Evolutionary conservation across 805 yeast genomes (phyloP).

Genomic region (Sugiyamaella lignohabitans): DNA sequence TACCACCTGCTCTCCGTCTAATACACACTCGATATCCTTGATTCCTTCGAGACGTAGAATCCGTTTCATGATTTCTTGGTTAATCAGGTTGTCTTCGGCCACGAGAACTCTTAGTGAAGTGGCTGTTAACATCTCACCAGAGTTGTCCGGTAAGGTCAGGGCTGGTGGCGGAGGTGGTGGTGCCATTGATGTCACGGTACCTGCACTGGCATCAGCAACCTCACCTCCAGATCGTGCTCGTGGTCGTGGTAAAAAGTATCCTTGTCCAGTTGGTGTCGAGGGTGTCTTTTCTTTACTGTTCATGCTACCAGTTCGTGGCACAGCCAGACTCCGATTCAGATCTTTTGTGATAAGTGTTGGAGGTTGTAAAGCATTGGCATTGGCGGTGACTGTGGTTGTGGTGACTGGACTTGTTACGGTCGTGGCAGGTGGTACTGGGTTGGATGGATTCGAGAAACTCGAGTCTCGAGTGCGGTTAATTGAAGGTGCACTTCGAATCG

Average conservation of each 20-base stretch:
- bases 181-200: too few species aligned
- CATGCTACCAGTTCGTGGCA: background rate
- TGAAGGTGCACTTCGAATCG: too few species aligned
- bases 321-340: background rate
- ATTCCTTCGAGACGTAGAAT: slow-evolving; percentile 85
- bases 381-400: background rate
- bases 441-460: too few species aligned
- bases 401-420: background rate
- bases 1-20: slow-evolving; percentile 88
- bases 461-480: too few species aligned
- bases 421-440: too few species aligned
- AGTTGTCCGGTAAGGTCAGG: too few species aligned
- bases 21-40: slow-evolving; percentile 63
- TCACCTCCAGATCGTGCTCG: slow-evolving; percentile 12
- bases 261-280: slow-evolving; percentile 12
- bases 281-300: background rate
- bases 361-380: too few species aligned
- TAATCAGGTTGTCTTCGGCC: slow-evolving; percentile 91
- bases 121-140: too few species aligned
- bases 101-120: too few species aligned
- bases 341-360: background rate
- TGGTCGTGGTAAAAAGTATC: slow-evolving; percentile 7
- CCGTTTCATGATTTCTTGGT: slow-evolving; percentile 86
- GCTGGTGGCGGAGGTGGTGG: too few species aligned
- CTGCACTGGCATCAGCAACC: slow-evolving; percentile 36